Evolutionary conservation across 805 yeast species (phyloP).

Genomic region (Cyberlindnera amylophila): DNA sequence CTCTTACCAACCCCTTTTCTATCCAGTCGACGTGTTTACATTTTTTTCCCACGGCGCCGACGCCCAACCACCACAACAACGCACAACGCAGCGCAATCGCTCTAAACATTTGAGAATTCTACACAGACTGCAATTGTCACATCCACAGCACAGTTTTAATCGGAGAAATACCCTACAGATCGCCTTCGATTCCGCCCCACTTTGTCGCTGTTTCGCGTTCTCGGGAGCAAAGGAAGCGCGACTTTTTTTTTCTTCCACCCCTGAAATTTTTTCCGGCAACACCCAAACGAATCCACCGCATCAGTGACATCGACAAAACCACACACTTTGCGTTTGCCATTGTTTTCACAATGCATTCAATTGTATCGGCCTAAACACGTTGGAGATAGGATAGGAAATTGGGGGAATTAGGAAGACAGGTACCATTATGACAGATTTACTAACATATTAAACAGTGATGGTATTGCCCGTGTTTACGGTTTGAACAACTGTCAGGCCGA

Average conservation of each 20-base stretch:
- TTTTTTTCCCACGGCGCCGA: too few species aligned
- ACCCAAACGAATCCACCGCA: neutral
- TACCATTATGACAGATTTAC: slow-evolving; percentile 27
- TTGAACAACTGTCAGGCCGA: slow-evolving; percentile 99
- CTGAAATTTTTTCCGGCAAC: slow-evolving; percentile 14
- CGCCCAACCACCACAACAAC: too few species aligned
- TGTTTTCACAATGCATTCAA: neutral
- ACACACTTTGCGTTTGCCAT: neutral
- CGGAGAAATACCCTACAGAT: too few species aligned
- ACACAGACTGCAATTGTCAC: too few species aligned
- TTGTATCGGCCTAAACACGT: neutral
- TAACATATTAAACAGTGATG: slow-evolving; percentile 70
- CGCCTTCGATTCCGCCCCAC: too few species aligned
- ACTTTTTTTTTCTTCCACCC: slow-evolving; percentile 7
- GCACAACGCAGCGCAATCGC: too few species aligned
- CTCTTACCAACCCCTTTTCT: neutral
- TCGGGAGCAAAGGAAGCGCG: neutral
- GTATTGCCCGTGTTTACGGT: slow-evolving; percentile 99
- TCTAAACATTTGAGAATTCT: neutral
- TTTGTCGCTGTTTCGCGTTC: too few species aligned
- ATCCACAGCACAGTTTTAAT: too few species aligned
- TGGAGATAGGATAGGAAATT: too few species aligned
- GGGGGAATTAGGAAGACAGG: too few species aligned
- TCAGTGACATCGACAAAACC: neutral
- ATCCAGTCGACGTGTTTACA: slow-evolving; percentile 1